Percentiles rank a stretch among this genome's conserved stretches.
phyloP scores from a whole-genome alignment of 306 rosid species.

The Datisca glomerata region DNA sequence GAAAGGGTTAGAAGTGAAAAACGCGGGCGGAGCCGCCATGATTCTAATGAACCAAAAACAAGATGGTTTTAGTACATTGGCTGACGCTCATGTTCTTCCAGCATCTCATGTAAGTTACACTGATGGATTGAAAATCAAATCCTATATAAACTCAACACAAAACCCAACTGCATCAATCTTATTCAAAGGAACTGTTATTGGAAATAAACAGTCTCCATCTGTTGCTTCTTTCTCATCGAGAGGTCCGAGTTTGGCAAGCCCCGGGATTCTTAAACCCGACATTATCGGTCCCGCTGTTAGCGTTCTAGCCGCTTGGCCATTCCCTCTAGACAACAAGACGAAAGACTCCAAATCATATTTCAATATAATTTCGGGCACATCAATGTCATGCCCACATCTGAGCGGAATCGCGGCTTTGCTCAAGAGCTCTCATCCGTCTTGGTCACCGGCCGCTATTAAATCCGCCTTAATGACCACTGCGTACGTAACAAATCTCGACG shows the following conservation, averaged over 20 bases:
- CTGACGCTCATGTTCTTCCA: conserved; percentile 12
- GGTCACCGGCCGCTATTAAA: conserved; percentile 17
- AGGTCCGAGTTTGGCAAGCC: conserved; percentile 9
- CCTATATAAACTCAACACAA: conserved; percentile 9
- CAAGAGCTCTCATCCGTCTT: conserved; percentile 8
- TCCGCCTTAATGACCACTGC: conserved; percentile 13
- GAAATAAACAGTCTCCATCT: conserved; percentile 3
- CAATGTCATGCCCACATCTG: conserved; percentile 15
- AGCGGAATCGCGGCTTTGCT: conserved; percentile 14
- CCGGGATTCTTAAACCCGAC: conserved; percentile 11
- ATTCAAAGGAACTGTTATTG: conserved; percentile 9
- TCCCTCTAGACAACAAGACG: conserved; percentile 8
- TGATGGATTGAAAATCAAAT: conserved; percentile 5
- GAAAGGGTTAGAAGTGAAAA: conserved; percentile 8
- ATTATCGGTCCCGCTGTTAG: conserved; percentile 12
- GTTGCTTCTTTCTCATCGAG: conserved; percentile 12
- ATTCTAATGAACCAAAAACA: conserved; percentile 4
- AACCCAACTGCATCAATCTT: conserved; percentile 3
- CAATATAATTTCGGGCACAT: conserved; percentile 12
- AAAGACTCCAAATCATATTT: conserved; percentile 6
- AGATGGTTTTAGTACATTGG: conserved; percentile 7
- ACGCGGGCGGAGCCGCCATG: conserved; percentile 12
- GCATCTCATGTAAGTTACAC: conserved; percentile 6
- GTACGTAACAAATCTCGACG: background rate
- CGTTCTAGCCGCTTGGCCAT: conserved; percentile 17